phyloP scores from a whole-genome alignment of 208 protist genomes.

The Acanthamoeba triangularis region DNA sequence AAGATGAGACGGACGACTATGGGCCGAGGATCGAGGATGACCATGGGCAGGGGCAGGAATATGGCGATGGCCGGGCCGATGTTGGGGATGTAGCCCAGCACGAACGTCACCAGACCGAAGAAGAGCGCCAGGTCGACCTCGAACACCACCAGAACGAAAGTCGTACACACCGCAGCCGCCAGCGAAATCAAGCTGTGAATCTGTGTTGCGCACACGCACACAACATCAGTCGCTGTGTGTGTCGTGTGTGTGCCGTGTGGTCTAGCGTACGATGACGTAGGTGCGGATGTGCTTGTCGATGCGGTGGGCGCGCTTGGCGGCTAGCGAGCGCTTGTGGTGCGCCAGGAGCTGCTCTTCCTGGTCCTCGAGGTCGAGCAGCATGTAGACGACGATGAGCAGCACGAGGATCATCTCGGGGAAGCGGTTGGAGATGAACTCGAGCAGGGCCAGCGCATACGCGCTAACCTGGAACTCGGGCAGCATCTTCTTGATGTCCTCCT shows the following conservation, averaged over 20 bases:
- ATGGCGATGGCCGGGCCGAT: background rate
- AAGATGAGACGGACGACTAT: conserved; percentile 38
- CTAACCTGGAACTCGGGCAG: background rate
- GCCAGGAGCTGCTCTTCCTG: background rate
- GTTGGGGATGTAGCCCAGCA: conserved; percentile 69
- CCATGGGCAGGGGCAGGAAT: conserved; percentile 48
- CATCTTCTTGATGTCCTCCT: conserved; percentile 34
- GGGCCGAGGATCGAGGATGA: conserved; percentile 35
- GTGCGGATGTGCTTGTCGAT: conserved; percentile 42
- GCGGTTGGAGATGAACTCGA: conserved; percentile 29
- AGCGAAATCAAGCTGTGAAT: conserved; percentile 45
- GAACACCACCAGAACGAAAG: background rate
- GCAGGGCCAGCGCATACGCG: background rate
- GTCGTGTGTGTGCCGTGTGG: background rate
- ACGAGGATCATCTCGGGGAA: conserved; percentile 16
- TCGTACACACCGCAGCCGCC: background rate
- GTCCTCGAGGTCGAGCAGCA: conserved; percentile 29
- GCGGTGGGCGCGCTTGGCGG: background rate
- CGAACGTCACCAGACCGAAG: conserved; percentile 1
- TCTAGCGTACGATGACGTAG: background rate
- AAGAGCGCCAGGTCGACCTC: conserved; percentile 50
- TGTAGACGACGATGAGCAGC: conserved; percentile 50
- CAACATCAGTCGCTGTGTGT: background rate
- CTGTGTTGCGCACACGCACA: background rate
- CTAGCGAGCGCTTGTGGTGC: background rate